phyloP scores from a whole-genome alignment of 225 moss, liverwort and hornwort genomes.

The Polytrichum commune region DNA sequence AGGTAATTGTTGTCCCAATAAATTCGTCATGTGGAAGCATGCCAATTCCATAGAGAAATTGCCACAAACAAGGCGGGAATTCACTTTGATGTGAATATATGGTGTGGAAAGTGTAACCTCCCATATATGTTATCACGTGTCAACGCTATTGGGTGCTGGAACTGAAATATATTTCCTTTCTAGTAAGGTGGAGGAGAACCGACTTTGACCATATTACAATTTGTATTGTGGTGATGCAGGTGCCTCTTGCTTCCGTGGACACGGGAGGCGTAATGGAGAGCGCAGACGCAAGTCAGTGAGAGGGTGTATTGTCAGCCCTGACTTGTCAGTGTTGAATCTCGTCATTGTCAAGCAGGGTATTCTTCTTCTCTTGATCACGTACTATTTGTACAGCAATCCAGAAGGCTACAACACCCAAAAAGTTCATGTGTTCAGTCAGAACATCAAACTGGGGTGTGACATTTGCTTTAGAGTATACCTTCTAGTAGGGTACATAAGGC shows the following conservation, averaged over 20 bases:
- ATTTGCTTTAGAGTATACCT: neutral
- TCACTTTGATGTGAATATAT: no score
- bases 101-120: no score
- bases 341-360: slow-evolving; percentile 92
- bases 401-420: neutral
- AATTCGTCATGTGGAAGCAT: neutral
- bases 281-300: slow-evolving; percentile 89
- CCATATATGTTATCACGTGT: no score
- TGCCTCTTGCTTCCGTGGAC: slow-evolving; percentile 78
- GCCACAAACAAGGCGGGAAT: neutral
- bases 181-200: neutral
- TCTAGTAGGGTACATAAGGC: neutral
- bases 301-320: slow-evolving; percentile 93
- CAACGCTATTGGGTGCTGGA: no score
- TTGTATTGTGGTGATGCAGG: slow-evolving; percentile 27
- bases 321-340: slow-evolving; percentile 81
- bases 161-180: neutral
- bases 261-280: slow-evolving; percentile 88
- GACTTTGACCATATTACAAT: neutral
- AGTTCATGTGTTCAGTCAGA: neutral
- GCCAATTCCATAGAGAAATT: neutral
- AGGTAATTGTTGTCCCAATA: slow-evolving; percentile 31
- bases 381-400: neutral
- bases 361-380: neutral
- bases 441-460: neutral